phyloP scores from a whole-genome alignment of 306 rosid species.

The Prunus kanzakura region DNA sequence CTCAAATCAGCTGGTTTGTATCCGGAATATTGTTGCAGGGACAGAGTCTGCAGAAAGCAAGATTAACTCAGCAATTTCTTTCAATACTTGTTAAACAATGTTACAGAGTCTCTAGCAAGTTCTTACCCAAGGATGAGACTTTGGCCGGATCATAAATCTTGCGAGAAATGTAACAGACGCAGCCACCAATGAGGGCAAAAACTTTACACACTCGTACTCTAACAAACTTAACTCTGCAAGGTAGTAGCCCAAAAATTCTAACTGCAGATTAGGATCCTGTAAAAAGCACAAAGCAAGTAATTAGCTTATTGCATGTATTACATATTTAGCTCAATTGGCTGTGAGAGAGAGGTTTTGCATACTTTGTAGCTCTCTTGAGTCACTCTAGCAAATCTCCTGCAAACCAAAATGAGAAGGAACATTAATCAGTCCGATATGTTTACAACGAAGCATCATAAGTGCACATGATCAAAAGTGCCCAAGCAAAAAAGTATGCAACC shows the following conservation, averaged over 20 bases:
- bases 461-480: background rate
- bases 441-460: background rate
- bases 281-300: constrained; percentile 3
- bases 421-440: background rate
- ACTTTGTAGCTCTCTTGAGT: constrained; percentile 58
- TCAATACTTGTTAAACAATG: background rate
- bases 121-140: constrained; percentile 75
- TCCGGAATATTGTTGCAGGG: constrained; percentile 46
- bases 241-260: constrained; percentile 73
- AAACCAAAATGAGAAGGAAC: constrained; percentile 17
- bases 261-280: constrained; percentile 57
- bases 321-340: background rate
- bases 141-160: constrained; percentile 55
- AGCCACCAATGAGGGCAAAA: constrained; percentile 84
- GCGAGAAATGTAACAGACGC: constrained; percentile 75
- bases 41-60: constrained; percentile 36
- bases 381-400: constrained; percentile 61
- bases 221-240: constrained; percentile 88
- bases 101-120: background rate
- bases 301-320: constrained; percentile 10
- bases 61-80: constrained; percentile 5
- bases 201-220: constrained; percentile 68
- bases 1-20: constrained; percentile 59
- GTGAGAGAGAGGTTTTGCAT: constrained; percentile 13
- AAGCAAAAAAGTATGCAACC: background rate